Percentiles rank a stretch among this genome's conserved stretches.
Evolutionary conservation across 257 asterid genomes (phyloP).

Genomic region (Solanum sejunctum): DNA sequence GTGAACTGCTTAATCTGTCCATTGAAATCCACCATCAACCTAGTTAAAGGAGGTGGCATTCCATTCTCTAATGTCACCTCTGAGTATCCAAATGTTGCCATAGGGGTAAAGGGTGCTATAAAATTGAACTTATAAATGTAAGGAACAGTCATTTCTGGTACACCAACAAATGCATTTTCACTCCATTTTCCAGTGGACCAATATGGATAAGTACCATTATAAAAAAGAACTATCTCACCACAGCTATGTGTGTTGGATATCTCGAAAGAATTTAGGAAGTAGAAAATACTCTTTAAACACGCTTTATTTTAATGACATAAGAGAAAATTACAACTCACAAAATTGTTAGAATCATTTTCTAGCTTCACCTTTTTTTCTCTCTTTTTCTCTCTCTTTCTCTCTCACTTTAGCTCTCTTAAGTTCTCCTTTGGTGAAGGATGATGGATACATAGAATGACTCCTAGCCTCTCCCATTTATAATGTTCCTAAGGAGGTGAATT

Average conservation of each 20-base stretch:
- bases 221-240: slow-evolving; percentile 62
- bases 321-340: too few relatives aligned
- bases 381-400: too few relatives aligned
- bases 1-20: slow-evolving; percentile 67
- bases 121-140: slow-evolving; percentile 55
- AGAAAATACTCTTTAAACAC: too few relatives aligned
- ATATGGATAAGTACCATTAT: slow-evolving; percentile 23
- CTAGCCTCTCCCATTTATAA: too few relatives aligned
- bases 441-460: too few relatives aligned
- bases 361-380: too few relatives aligned
- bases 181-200: slow-evolving; percentile 78
- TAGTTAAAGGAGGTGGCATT: slow-evolving; percentile 46
- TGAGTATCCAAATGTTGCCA: slow-evolving; percentile 58
- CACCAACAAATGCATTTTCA: slow-evolving; percentile 49
- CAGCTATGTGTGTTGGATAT: slow-evolving; percentile 2
- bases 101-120: slow-evolving; percentile 39
- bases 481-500: too few relatives aligned
- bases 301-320: too few relatives aligned
- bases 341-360: too few relatives aligned
- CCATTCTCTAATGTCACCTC: slow-evolving; percentile 51
- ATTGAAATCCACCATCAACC: slow-evolving; percentile 44
- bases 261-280: too few relatives aligned
- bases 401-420: too few relatives aligned
- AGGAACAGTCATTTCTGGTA: slow-evolving; percentile 68
- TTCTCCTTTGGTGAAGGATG: too few relatives aligned